Base-by-base conservation (phyloP, 192 early-diverging fungal genomes). In the Coemansia sp. region DNA sequence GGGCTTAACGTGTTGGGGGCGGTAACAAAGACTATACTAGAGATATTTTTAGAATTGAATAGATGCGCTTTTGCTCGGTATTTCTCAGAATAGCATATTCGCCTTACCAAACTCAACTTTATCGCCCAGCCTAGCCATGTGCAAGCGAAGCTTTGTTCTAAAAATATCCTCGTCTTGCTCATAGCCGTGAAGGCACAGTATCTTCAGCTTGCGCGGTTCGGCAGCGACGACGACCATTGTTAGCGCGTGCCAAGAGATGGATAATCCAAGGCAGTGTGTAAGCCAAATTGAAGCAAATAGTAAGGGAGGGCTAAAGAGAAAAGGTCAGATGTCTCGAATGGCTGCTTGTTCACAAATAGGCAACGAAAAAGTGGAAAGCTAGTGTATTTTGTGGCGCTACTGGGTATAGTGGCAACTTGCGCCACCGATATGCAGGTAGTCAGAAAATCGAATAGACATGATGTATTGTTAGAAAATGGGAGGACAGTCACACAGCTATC, bases 151-250 rank as follows among this genome's bases (percentile, higher is more conserved):
- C 67, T 74, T 80, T 51, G 66, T 65, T 42, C 51, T 61, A 53
- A 84, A 73, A 23, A 77, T 69, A 58, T 60, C n/a, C 18, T 69
- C 65, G 38, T 80, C 78, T 50, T 84, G 77, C 23, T 69, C 71
- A 43, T 84, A 80, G 2, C 83, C 83, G 35, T 84, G 83, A 53
- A 84, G 61, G 34, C 77, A 80, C n/a, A 84, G 50, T 35, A 84
- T 67, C 34, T 69, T 67, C 38, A 79, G 74, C 42, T 50, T 71
- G 39, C 48, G 37, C 14, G 21, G 45, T 23, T 53, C 26, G 2
- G 16, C 45, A 23, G 33, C 35, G 23, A 20, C 40, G 35, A 43
- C 40, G 23, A 60, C 46, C 59, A 59, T 59, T 63, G 50, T 45
- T 59, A 20, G 21, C 18, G 23, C 33, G 46, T 34, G n/a, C 20